Conservation (phyloP, 768 basidiomycete genomes). For the Pleurotus eryngii region DNA sequence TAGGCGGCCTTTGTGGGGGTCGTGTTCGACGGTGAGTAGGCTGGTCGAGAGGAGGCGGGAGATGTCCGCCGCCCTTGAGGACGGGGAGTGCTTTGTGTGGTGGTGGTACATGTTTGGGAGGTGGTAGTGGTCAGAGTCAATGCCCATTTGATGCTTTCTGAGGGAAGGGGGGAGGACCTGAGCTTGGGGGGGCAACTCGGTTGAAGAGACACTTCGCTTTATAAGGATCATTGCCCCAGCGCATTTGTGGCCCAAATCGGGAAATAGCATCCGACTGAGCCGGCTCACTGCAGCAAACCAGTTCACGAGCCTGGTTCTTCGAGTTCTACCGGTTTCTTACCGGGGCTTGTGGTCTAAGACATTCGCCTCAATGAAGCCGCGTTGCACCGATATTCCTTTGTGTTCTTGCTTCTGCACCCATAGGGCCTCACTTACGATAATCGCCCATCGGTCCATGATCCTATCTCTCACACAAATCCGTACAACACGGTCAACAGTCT, state of each 20-base stretch:
- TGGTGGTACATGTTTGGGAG: slow-evolving; percentile 1
- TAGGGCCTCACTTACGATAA: no score
- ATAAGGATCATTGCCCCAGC: not conserved
- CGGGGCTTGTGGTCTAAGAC: slow-evolving; percentile 6
- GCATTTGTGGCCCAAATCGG: slow-evolving; percentile 1
- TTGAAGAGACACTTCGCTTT: not conserved
- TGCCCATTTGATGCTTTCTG: not conserved
- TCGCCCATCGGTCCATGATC: no score
- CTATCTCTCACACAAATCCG: no score
- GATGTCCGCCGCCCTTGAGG: slow-evolving; percentile 46
- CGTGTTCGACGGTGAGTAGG: slow-evolving; percentile 39
- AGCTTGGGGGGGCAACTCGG: not conserved
- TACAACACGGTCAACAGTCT: not conserved
- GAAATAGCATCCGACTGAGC: slow-evolving; percentile 3
- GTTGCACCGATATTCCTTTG: slow-evolving; percentile 6
- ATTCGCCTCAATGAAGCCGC: slow-evolving; percentile 8
- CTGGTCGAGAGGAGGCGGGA: slow-evolving; percentile 62
- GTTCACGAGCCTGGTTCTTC: not conserved
- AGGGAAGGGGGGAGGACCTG: not conserved
- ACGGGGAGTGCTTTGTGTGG: slow-evolving; percentile 15
- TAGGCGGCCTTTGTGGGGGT: slow-evolving; percentile 37
- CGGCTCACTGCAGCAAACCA: not conserved
- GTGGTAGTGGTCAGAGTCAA: slow-evolving; percentile 5
- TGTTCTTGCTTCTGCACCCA: not conserved
- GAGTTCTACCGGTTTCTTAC: slow-evolving; percentile 4